phyloP scores from a whole-genome alignment of 2,329 filamentous ascomycete species.

The Microthyrium microscopicum region DNA sequence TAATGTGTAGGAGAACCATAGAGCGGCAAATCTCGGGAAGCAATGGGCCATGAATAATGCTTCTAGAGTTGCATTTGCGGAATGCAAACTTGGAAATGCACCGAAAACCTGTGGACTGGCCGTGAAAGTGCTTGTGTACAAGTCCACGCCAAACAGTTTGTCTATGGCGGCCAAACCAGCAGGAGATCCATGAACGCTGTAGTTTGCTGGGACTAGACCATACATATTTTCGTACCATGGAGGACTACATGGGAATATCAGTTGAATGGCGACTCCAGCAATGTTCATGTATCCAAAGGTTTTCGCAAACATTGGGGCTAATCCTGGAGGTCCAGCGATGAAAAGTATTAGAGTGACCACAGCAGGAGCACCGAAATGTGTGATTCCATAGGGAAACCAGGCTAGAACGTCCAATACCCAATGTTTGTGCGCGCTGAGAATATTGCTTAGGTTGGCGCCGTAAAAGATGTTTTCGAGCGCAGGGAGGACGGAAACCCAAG shows the following conservation, averaged over 20 bases:
- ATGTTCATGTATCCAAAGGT: slow-evolving; percentile 90
- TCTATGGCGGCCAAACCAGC: slow-evolving; percentile 82
- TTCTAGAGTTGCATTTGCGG: slow-evolving; percentile 74
- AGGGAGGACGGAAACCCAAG: slow-evolving; percentile 88
- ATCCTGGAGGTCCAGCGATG: slow-evolving; percentile 74
- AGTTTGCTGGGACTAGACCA: slow-evolving; percentile 78
- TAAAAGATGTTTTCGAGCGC: slow-evolving; percentile 94
- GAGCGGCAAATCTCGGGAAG: slow-evolving; percentile 65
- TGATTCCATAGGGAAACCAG: slow-evolving; percentile 84
- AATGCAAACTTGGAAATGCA: slow-evolving; percentile 85
- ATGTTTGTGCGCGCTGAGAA: slow-evolving; percentile 78
- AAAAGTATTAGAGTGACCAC: slow-evolving; percentile 69
- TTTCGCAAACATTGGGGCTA: slow-evolving; percentile 66
- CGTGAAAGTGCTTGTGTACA: slow-evolving; percentile 86
- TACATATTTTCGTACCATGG: slow-evolving; percentile 96
- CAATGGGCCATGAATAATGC: slow-evolving; percentile 85
- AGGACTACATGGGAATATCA: slow-evolving; percentile 82
- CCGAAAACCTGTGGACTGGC: slow-evolving; percentile 86
- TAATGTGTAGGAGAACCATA: slow-evolving; percentile 69
- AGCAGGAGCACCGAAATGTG: slow-evolving; percentile 75
- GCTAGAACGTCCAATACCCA: slow-evolving; percentile 72
- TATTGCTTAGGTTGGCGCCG: slow-evolving; percentile 88
- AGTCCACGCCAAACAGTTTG: slow-evolving; percentile 71
- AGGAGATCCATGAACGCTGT: slow-evolving; percentile 77
- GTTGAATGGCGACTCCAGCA: slow-evolving; percentile 70